phyloP scores from a whole-genome alignment of 2,329 filamentous ascomycete genomes.

The Beauveria sp. region DNA sequence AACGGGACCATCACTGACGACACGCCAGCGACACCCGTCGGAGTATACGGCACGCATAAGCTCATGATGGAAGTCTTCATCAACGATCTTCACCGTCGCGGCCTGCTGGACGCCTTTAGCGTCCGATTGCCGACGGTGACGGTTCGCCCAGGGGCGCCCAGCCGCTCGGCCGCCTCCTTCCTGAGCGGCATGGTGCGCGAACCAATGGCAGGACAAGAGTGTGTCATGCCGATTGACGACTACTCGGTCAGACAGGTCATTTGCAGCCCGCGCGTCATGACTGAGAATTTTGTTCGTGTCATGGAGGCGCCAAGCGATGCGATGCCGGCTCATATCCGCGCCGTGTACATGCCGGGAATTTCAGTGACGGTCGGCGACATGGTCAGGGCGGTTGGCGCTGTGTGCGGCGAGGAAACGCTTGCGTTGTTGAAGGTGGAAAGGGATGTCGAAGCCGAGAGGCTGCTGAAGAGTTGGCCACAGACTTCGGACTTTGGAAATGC shows the following conservation, averaged over 20 bases:
- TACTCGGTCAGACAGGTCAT: background rate
- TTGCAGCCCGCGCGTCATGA: background rate
- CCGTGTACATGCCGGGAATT: background rate
- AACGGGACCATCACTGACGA: slow-evolving; percentile 29
- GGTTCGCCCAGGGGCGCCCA: slow-evolving; percentile 51
- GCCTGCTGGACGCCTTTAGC: slow-evolving; percentile 48
- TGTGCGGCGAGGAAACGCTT: background rate
- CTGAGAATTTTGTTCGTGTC: background rate
- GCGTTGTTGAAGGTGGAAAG: background rate
- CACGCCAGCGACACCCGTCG: slow-evolving; percentile 44
- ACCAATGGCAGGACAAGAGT: background rate
- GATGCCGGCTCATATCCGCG: background rate
- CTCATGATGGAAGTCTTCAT: slow-evolving; percentile 46
- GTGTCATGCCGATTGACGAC: background rate
- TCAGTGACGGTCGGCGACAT: background rate
- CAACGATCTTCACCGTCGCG: slow-evolving; percentile 34
- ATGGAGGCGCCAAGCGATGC: background rate
- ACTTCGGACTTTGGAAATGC: background rate
- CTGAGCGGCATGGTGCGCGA: slow-evolving; percentile 56
- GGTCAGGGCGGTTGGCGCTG: background rate
- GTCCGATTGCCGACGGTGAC: slow-evolving; percentile 54
- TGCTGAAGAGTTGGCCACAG: background rate
- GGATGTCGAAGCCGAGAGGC: background rate
- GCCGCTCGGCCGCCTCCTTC: slow-evolving; percentile 53
- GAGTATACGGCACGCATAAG: slow-evolving; percentile 54